These are phyloP conservation scores for Rhizopogon rudus DNA, from an alignment of 768 basidiomycete genomes.

Conservation along the genomic window DNA sequence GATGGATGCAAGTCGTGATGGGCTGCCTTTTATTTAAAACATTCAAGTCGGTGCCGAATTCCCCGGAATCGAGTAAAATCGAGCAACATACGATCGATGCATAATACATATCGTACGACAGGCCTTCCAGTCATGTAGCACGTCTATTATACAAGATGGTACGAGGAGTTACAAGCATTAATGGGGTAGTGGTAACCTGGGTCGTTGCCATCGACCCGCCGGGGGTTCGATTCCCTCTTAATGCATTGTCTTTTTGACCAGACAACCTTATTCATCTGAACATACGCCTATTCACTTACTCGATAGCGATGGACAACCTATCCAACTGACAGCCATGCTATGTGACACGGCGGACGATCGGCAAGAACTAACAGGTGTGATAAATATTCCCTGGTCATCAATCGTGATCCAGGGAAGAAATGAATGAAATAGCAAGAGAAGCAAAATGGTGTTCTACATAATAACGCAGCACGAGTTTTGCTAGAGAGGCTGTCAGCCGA, in stretches of 20 bases:
- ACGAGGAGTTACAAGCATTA: slow-evolving; percentile 11
- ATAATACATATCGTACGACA: background rate
- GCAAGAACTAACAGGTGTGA: background rate
- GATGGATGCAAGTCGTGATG: slow-evolving; percentile 31
- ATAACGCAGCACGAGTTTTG: slow-evolving; percentile 95
- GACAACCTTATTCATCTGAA: too few species aligned
- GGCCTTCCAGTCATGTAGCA: too few species aligned
- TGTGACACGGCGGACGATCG: background rate
- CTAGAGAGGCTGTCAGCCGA: slow-evolving; percentile 34
- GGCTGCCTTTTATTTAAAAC: slow-evolving; percentile 10
- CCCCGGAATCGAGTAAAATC: background rate
- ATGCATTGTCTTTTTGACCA: slow-evolving; percentile 34
- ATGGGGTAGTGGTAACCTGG: slow-evolving; percentile 31
- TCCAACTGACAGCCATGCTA: background rate
- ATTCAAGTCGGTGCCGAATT: background rate
- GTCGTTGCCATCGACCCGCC: slow-evolving; percentile 52
- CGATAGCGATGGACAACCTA: background rate
- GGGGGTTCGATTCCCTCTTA: slow-evolving; percentile 79
- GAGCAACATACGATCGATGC: background rate
- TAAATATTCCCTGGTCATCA: background rate
- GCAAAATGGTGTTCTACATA: slow-evolving; percentile 45
- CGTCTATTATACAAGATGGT: background rate
- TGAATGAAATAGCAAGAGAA: slow-evolving; percentile 7
- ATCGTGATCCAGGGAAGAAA: slow-evolving; percentile 4
- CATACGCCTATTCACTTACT: background rate